phyloP scores from a whole-genome alignment of 2,329 filamentous ascomycete genomes.

The Penicillium carneum region DNA sequence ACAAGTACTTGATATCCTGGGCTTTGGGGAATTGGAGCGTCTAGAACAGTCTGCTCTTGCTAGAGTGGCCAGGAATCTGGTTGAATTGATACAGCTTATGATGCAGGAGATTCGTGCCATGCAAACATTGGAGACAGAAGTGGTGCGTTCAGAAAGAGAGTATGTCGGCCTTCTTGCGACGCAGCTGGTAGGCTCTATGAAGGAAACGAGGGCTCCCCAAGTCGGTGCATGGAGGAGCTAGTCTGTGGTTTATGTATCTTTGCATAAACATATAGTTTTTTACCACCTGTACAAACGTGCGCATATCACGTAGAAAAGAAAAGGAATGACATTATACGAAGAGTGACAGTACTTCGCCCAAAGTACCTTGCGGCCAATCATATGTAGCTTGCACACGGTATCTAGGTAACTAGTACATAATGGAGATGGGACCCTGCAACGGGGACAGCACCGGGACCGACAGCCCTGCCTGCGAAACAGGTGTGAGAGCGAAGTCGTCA shows the following conservation, averaged over 20 bases:
- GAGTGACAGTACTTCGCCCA: neutral
- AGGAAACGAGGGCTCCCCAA: slow-evolving; percentile 25
- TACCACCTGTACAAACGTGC: neutral
- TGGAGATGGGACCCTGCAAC: too few relatives aligned
- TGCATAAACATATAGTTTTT: neutral
- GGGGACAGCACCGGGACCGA: too few relatives aligned
- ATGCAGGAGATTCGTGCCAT: slow-evolving; percentile 48
- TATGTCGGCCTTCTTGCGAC: slow-evolving; percentile 44
- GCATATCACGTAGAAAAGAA: slow-evolving; percentile 5
- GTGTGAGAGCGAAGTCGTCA: too few relatives aligned
- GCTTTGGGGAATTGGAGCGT: slow-evolving; percentile 37
- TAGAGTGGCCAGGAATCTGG: slow-evolving; percentile 40
- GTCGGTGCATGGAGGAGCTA: slow-evolving; percentile 41
- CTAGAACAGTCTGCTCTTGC: slow-evolving; percentile 44
- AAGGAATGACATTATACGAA: neutral
- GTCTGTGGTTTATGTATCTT: neutral
- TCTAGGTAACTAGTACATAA: too few relatives aligned
- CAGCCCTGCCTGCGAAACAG: too few relatives aligned
- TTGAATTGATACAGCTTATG: slow-evolving; percentile 45
- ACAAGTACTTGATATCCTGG: slow-evolving; percentile 47
- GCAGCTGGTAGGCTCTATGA: slow-evolving; percentile 27
- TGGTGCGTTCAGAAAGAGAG: slow-evolving; percentile 45
- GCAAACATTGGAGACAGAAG: slow-evolving; percentile 45
- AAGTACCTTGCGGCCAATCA: neutral
- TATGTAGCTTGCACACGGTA: too few relatives aligned